Evolutionary conservation across 306 rosid genomes (phyloP).

Genomic region (Quillaja saponaria): DNA sequence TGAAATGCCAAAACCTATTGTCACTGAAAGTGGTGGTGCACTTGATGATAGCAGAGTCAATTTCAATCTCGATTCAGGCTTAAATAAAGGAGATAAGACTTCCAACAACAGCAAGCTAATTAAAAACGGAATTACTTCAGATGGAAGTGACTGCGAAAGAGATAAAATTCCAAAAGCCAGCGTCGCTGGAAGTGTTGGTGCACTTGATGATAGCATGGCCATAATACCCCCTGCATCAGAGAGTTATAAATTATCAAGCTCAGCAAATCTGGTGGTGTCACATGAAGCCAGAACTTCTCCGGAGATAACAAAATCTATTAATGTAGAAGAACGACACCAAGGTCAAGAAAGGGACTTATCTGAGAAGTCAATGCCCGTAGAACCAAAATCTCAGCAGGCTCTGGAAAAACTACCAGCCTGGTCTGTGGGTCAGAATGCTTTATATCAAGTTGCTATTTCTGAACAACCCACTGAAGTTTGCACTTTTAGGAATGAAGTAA

Average conservation of each 20-base stretch:
- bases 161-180: conserved; percentile 36
- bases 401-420: conserved; percentile 29
- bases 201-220: conserved; percentile 35
- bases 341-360: conserved; percentile 36
- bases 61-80: too few species aligned
- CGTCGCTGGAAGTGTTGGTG: conserved; percentile 33
- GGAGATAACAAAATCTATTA: conserved; percentile 20
- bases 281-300: conserved; percentile 33
- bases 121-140: conserved; percentile 44
- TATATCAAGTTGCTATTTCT: conserved; percentile 35
- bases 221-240: conserved; percentile 43
- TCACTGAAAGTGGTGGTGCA: too few species aligned
- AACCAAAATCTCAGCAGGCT: conserved; percentile 37
- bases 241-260: conserved; percentile 33
- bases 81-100: conserved; percentile 42
- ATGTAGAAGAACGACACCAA: conserved; percentile 36
- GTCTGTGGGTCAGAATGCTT: conserved; percentile 30
- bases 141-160: conserved; percentile 38
- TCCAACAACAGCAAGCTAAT: conserved; percentile 36
- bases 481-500: conserved; percentile 34
- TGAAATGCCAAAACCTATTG: too few species aligned
- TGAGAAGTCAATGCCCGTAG: conserved; percentile 34
- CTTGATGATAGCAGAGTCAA: too few species aligned
- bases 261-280: conserved; percentile 33
- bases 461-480: conserved; percentile 33